Evolutionary conservation across 2,329 filamentous ascomycete genomes (phyloP), one percentile per base, ranked within the genome.

Genomic region (Blumeriella jaapii): DNA sequence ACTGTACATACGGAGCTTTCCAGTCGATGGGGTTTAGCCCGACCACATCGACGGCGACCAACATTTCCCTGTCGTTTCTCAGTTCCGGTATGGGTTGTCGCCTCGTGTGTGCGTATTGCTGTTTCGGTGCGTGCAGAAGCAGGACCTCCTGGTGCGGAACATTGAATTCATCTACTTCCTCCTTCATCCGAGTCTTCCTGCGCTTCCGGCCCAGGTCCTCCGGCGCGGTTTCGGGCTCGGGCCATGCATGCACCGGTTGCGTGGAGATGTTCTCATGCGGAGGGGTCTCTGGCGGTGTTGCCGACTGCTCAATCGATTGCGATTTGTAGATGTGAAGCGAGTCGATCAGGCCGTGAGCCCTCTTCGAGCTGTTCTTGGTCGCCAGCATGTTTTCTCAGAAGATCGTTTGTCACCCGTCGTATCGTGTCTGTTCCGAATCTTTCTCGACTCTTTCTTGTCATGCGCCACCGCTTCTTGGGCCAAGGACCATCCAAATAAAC

Each of bases 11-110:
- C 77, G 78, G 74, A 40, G 74, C 69, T 60, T 86, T 86, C 82
- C 82, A 86, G 55, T 86, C 82, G 36, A 86, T 80, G 0, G 82
- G 82, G 48, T 86, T 86, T 23, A 86, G 59, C 0, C 81, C 80
- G 47, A 83, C 33, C 5, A 42, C 49, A 23, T 68, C 60, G 1
- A 74, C 68, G 51, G 69, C 69, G n/a, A 83, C 67, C 4, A 83
- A 58, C 4, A 82, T 60, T 48, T 83, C 51, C 30, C 40, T 57
- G 47, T 83, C 77, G 74, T 27, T 60, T 59, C 32, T 62, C 55
- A 64, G 46, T 1, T 49, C 55, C 9, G 71, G 71, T 5, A 74
- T 54, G 2, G 57, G 51, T 48, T 71, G 61, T 5, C 61, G 57
- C 2, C 49, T 43, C 0, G 61, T 59, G 25, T 70, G 46, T 13